These are phyloP conservation scores for Microdochium bolleyi DNA, from an alignment of 2,329 filamentous ascomycete genomes.

Conservation along the genomic window DNA sequence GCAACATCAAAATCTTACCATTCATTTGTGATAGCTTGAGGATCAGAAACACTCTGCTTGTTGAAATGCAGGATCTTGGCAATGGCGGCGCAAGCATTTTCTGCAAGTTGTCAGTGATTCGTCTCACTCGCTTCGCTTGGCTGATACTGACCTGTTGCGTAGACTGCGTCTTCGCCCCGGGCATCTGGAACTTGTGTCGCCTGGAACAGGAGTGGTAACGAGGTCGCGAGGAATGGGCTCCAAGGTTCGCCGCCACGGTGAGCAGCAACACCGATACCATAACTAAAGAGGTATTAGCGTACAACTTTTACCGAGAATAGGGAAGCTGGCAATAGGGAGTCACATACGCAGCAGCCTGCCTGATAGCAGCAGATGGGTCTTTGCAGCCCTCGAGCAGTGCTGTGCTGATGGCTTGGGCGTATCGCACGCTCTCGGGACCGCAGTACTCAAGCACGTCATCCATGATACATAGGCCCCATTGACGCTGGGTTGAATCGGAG, in stretches of 20 bases:
- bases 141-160: constrained; percentile 55
- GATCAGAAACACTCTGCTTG: constrained; percentile 64
- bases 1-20: constrained; percentile 36
- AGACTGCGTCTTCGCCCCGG: constrained; percentile 86
- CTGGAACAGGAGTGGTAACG: constrained; percentile 76
- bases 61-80: constrained; percentile 97
- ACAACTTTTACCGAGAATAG: neutral
- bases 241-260: constrained; percentile 83
- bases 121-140: neutral
- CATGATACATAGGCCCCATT: constrained; percentile 99
- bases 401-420: constrained; percentile 77
- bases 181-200: constrained; percentile 75
- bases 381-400: constrained; percentile 81
- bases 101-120: constrained; percentile 20
- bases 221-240: constrained; percentile 77
- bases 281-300: constrained; percentile 9
- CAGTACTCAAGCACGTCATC: constrained; percentile 98
- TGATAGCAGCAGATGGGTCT: constrained; percentile 80
- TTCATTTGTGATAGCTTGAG: constrained; percentile 67
- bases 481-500: constrained; percentile 78
- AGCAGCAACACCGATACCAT: constrained; percentile 91
- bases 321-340: constrained; percentile 5
- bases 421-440: constrained; percentile 78
- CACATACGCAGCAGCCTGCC: constrained; percentile 87
- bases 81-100: constrained; percentile 93